A percentile compares a stretch with the other conserved stretches of the same genome.
Conservation (phyloP, 2,329 filamentous ascomycete genomes). For the Nigrospora sphaerica region DNA sequence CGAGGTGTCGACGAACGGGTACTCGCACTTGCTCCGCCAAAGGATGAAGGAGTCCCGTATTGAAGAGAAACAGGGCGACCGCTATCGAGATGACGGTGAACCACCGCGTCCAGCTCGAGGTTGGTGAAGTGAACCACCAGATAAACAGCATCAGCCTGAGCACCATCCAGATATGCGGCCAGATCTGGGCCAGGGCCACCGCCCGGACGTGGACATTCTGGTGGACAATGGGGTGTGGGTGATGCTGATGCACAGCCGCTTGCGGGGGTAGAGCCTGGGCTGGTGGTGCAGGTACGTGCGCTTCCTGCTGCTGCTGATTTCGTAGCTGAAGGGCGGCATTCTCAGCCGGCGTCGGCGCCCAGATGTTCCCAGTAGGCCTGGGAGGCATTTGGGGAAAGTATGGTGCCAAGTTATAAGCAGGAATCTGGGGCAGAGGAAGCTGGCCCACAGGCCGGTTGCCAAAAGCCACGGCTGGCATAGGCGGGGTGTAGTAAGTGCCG, state of each 20-base stretch:
- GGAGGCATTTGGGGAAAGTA: not conserved
- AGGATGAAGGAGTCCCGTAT: slow-evolving; percentile 51
- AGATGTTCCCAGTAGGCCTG: slow-evolving; percentile 1
- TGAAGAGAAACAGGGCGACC: slow-evolving; percentile 48
- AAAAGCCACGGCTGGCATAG: slow-evolving; percentile 6
- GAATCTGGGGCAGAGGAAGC: not conserved
- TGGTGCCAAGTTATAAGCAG: not conserved
- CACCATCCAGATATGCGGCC: slow-evolving; percentile 57
- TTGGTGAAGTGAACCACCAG: slow-evolving; percentile 57
- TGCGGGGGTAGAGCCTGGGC: slow-evolving; percentile 18
- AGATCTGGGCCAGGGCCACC: slow-evolving; percentile 34
- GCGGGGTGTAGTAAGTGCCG: slow-evolving; percentile 46
- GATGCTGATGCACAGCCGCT: slow-evolving; percentile 17
- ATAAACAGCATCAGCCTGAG: slow-evolving; percentile 52
- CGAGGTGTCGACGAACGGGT: slow-evolving; percentile 51
- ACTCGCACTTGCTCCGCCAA: slow-evolving; percentile 47
- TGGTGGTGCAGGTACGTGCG: slow-evolving; percentile 17
- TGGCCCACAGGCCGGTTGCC: not conserved
- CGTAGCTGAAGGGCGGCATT: slow-evolving; percentile 1
- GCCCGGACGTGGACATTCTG: slow-evolving; percentile 24
- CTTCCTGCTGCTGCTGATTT: slow-evolving; percentile 8
- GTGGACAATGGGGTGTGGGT: slow-evolving; percentile 17
- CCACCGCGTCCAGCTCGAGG: slow-evolving; percentile 53
- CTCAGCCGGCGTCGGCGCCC: slow-evolving; percentile 3
- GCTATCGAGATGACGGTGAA: slow-evolving; percentile 47